phyloP scores from a whole-genome alignment of 1,284 basidiomycete species.

The Golubevia pallescens region DNA sequence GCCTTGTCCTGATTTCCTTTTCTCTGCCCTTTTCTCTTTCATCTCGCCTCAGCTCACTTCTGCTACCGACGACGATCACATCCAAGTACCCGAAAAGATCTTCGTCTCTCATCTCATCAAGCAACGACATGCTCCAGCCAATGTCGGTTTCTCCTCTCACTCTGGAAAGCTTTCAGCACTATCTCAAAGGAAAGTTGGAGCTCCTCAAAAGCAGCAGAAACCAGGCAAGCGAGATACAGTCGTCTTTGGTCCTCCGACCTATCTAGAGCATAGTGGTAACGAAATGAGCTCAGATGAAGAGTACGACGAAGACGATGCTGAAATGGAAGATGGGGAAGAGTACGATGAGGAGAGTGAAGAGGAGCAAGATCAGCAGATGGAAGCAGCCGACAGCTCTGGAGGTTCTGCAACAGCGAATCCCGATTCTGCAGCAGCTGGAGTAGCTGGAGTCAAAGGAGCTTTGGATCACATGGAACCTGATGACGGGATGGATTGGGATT shows the following conservation, averaged over 20 bases:
- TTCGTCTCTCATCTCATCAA: constrained; percentile 50
- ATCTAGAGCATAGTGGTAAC: constrained; percentile 58
- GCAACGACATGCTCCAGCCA: constrained; percentile 25
- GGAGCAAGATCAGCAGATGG: constrained; percentile 23
- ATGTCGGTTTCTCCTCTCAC: constrained; percentile 35
- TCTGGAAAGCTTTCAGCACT: constrained; percentile 61
- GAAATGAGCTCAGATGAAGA: constrained; percentile 51
- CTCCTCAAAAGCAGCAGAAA: constrained; percentile 26
- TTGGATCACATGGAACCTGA: constrained; percentile 66
- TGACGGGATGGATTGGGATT: constrained; percentile 68
- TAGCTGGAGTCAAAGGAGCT: constrained; percentile 16
- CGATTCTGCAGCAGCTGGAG: constrained; percentile 2
- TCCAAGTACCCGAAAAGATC: constrained; percentile 44
- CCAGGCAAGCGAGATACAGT: constrained; percentile 44
- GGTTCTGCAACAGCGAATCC: neutral
- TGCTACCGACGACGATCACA: constrained; percentile 60
- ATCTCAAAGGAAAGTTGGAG: constrained; percentile 44
- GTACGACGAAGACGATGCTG: constrained; percentile 18
- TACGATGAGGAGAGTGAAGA: constrained; percentile 29
- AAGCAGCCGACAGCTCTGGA: constrained; percentile 13
- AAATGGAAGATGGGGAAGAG: constrained; percentile 23
- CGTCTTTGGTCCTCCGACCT: constrained; percentile 51
- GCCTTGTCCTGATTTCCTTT: neutral
- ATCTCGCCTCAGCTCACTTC: constrained; percentile 33
- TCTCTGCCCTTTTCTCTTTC: no score